phyloP scores from a whole-genome alignment of 352 stramenopile genomes.

The Globisporangium irregulare region DNA sequence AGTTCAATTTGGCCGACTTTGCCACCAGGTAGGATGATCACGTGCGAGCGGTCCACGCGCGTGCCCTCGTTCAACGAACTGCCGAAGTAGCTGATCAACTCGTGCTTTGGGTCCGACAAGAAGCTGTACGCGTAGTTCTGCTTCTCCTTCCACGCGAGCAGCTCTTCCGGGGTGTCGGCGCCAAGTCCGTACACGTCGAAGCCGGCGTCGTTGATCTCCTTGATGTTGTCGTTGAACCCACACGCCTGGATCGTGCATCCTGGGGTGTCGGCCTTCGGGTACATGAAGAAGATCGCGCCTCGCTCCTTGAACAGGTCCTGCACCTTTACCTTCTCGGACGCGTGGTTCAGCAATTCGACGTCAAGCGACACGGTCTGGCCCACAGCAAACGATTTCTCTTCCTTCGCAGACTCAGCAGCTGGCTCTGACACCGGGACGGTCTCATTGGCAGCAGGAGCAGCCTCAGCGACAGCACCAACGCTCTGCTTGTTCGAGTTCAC shows the following conservation, averaged over 20 bases:
- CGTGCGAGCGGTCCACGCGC: slow-evolving; percentile 78
- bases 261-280: slow-evolving; percentile 81
- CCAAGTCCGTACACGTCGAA: slow-evolving; percentile 85
- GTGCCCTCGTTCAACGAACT: slow-evolving; percentile 60
- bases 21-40: slow-evolving; percentile 77
- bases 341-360: slow-evolving; percentile 66
- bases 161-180: slow-evolving; percentile 58
- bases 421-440: neutral
- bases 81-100: slow-evolving; percentile 76
- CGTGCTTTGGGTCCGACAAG: slow-evolving; percentile 77
- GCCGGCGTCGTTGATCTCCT: slow-evolving; percentile 65
- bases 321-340: slow-evolving; percentile 51
- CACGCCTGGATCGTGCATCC: slow-evolving; percentile 83
- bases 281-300: slow-evolving; percentile 88
- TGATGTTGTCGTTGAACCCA: slow-evolving; percentile 82
- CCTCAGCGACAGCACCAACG: neutral
- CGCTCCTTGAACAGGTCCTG: slow-evolving; percentile 73
- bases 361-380: slow-evolving; percentile 54
- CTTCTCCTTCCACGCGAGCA: slow-evolving; percentile 76
- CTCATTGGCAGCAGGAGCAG: neutral
- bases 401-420: neutral
- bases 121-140: slow-evolving; percentile 81
- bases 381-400: slow-evolving; percentile 30
- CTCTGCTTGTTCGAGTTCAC: slow-evolving; percentile 46
- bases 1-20: slow-evolving; percentile 68